Base-by-base conservation (phyloP, 768 basidiomycete species). In the Suillus tomentosus region DNA sequence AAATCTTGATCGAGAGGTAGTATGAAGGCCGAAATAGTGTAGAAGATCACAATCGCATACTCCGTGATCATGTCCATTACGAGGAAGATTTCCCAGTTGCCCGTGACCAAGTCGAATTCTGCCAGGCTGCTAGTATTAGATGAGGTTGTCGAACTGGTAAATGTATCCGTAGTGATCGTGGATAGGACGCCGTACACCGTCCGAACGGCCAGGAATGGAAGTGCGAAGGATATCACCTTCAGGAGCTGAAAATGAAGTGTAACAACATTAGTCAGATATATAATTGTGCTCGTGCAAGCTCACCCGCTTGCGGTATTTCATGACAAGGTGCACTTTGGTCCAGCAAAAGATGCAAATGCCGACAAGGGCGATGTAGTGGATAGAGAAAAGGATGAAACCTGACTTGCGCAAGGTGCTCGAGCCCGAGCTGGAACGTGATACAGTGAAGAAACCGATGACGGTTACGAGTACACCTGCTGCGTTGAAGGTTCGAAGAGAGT, bases 11-110 rank as follows among this genome's bases (percentile, higher is more conserved):
- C 66, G 62, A 78, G 62, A 37, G 66, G 74, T 17, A 75, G 40
- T n/a, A 64, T 31, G 31, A 66, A 70, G 36, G 78, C 79, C 0
- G 74, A 71, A 42, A 71, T 53, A 6, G 69, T 63, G 65, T 79
- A 90, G 59, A 88, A 77, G 43, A 78, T 63, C 56, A 80, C 79
- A 15, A 82, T 78, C 43, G 80, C 70, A 67, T 79, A 86, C 74
- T 91, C 89, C 84, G 85, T 85, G 47, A 89, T 65, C 45, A 87
- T 77, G 15, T 82, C 82, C 78, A 90, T 83, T 62, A 82, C 73
- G 37, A 90, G 79, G 71, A 81, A 91, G 66, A 85, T 68, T 57
- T 82, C 73, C 86, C 85, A 89, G 64, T 81, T 74, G 37, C 88
- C 87, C 3, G 81, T 83, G 42, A 84, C 69, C 58, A 84, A 79